Conservation (phyloP, 2,329 filamentous ascomycete genomes). For the Aspergillus tamarii region DNA sequence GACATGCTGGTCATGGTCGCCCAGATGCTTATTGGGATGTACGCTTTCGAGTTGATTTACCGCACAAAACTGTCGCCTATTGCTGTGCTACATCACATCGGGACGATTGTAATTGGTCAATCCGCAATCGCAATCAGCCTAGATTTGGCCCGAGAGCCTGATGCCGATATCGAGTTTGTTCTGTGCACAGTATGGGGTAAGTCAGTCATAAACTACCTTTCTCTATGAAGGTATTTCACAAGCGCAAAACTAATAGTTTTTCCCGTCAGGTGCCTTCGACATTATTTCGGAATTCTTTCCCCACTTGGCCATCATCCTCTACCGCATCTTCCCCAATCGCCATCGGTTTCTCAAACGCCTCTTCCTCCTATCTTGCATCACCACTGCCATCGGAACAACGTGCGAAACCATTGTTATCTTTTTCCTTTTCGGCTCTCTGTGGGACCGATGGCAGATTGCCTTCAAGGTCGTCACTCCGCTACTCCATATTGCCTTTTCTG, state of each 20-base stretch:
- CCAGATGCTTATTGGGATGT: slow-evolving; percentile 51
- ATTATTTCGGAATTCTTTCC: slow-evolving; percentile 52
- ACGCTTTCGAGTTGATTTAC: slow-evolving; percentile 51
- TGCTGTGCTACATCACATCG: slow-evolving; percentile 47
- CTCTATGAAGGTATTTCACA: background rate
- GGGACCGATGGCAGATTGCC: slow-evolving; percentile 46
- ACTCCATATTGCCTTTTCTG: slow-evolving; percentile 47
- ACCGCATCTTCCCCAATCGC: slow-evolving; percentile 43
- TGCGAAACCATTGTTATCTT: slow-evolving; percentile 49
- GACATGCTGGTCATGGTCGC: slow-evolving; percentile 45
- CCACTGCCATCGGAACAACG: slow-evolving; percentile 43
- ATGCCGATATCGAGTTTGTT: slow-evolving; percentile 42
- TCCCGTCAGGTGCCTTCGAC: slow-evolving; percentile 47
- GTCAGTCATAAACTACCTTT: slow-evolving; percentile 17
- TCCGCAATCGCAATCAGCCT: slow-evolving; percentile 46
- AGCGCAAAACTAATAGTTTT: background rate
- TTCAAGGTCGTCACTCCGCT: slow-evolving; percentile 51
- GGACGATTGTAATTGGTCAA: slow-evolving; percentile 47
- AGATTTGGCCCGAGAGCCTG: slow-evolving; percentile 27
- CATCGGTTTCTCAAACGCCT: slow-evolving; percentile 45
- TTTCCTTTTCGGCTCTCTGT: slow-evolving; percentile 49
- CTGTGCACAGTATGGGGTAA: slow-evolving; percentile 46
- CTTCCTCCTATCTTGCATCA: slow-evolving; percentile 41
- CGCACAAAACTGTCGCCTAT: slow-evolving; percentile 46
- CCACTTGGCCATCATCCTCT: slow-evolving; percentile 51